Conservation (phyloP, 2,329 filamentous ascomycete genomes). For the Graphium sp. region DNA sequence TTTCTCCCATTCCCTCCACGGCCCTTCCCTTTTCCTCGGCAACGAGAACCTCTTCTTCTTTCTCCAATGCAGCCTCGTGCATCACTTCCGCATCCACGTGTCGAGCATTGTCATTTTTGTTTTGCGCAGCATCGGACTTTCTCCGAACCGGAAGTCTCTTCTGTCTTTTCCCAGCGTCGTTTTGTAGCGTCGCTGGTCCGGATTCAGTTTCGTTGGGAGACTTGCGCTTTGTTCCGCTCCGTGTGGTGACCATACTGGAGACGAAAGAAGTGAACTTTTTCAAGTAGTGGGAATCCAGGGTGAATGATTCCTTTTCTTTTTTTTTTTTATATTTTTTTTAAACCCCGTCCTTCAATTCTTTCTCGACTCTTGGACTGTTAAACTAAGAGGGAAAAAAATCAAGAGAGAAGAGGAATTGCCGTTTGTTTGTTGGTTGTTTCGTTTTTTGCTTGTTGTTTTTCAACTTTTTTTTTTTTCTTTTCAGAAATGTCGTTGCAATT, state of each 20-base stretch:
- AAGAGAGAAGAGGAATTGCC: slow-evolving; percentile 1
- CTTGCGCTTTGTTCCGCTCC: slow-evolving; percentile 7
- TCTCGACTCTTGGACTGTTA: neutral
- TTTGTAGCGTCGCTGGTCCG: neutral
- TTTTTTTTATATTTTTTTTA: slow-evolving; percentile 1
- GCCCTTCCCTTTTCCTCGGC: neutral
- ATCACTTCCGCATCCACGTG: neutral
- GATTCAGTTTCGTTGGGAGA: neutral
- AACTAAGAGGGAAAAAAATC: slow-evolving; percentile 1
- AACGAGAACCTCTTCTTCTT: slow-evolving; percentile 12
- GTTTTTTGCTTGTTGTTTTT: neutral
- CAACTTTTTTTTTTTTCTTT: neutral
- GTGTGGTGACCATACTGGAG: slow-evolving; percentile 7
- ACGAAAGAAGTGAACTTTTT: too few relatives aligned
- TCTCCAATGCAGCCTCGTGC: slow-evolving; percentile 4
- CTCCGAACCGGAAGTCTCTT: slow-evolving; percentile 4
- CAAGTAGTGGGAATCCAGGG: slow-evolving; percentile 1
- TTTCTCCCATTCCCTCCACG: neutral
- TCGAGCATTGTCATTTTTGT: neutral
- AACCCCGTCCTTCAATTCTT: too few relatives aligned
- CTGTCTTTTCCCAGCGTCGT: slow-evolving; percentile 1
- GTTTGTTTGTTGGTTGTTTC: neutral
- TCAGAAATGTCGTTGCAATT: slow-evolving; percentile 1
- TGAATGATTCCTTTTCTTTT: neutral
- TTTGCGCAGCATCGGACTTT: slow-evolving; percentile 1